These are phyloP conservation scores for Phytophthora constricta DNA, from an alignment of 352 stramenopile genomes.

Conservation along the genomic window DNA sequence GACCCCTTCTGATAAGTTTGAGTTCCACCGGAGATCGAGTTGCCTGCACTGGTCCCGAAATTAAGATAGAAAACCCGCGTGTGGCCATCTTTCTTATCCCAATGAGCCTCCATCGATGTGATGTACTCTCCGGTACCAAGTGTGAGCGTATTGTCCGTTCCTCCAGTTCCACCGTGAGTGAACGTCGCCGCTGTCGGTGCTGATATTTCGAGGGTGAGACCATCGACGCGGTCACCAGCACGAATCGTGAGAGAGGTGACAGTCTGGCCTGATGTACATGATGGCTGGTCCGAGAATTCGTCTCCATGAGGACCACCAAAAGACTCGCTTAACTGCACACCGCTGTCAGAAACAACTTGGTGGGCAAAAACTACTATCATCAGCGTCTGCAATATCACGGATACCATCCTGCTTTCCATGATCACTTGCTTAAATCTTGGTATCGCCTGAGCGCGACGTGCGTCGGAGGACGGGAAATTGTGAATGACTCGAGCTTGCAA, in stretches of 20 bases:
- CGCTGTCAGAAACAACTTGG: neutral
- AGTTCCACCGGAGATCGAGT: conserved; percentile 23
- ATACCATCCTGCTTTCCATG: neutral
- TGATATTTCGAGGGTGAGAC: conserved; percentile 17
- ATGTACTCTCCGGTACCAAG: conserved; percentile 24
- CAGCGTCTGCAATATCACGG: neutral
- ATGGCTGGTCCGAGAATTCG: conserved; percentile 7
- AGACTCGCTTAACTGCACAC: conserved; percentile 8
- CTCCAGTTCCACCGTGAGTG: conserved; percentile 25
- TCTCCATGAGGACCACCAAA: conserved; percentile 8
- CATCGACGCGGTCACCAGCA: conserved; percentile 25
- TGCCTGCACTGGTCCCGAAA: conserved; percentile 28
- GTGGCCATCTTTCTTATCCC: conserved; percentile 24
- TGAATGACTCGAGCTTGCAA: neutral
- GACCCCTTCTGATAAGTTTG: conserved; percentile 22
- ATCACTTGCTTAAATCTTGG: neutral
- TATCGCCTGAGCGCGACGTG: neutral
- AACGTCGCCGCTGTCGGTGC: conserved; percentile 26
- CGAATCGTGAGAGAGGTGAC: conserved; percentile 12
- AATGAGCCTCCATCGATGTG: conserved; percentile 35
- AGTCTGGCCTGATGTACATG: neutral
- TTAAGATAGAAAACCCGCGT: conserved; percentile 33
- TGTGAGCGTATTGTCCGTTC: conserved; percentile 25
- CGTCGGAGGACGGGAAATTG: no score
- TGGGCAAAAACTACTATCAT: neutral